Conservation (phyloP, 106 monocot genomes). For the Platanthera zijinensis region DNA sequence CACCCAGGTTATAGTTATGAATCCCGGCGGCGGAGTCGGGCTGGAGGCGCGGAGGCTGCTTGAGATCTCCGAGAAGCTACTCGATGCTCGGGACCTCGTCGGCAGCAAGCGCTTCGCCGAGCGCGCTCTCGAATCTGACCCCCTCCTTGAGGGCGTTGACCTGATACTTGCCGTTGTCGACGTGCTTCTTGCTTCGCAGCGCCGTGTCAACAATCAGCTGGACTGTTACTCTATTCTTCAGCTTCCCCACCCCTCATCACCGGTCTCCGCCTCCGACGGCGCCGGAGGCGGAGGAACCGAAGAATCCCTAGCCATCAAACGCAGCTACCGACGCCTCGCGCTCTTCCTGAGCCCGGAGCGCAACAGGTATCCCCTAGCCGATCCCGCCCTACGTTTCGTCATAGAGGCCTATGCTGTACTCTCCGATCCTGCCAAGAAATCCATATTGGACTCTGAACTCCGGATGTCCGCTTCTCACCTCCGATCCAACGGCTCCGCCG, state of each 20-base stretch:
- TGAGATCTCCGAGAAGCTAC: constrained; percentile 18
- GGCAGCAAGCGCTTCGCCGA: constrained; percentile 26
- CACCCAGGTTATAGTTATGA: neutral
- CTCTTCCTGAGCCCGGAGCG: constrained; percentile 42
- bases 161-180: constrained; percentile 50
- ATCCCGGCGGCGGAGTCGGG: constrained; percentile 8
- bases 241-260: constrained; percentile 14
- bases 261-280: neutral
- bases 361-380: constrained; percentile 24
- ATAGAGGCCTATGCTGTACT: constrained; percentile 30
- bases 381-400: constrained; percentile 32
- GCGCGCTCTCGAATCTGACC: constrained; percentile 13
- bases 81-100: constrained; percentile 15
- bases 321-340: constrained; percentile 53
- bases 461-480: constrained; percentile 6
- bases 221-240: constrained; percentile 64
- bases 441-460: constrained; percentile 41
- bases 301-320: constrained; percentile 14
- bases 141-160: constrained; percentile 38
- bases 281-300: constrained; percentile 5
- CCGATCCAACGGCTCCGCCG: neutral
- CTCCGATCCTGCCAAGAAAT: constrained; percentile 41
- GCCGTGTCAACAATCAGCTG: constrained; percentile 32
- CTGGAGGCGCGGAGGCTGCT: constrained; percentile 8
- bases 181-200: constrained; percentile 55